Evolutionary conservation across 192 early-diverging fungal genomes (phyloP).

Genomic region (Funneliformis mosseae): DNA sequence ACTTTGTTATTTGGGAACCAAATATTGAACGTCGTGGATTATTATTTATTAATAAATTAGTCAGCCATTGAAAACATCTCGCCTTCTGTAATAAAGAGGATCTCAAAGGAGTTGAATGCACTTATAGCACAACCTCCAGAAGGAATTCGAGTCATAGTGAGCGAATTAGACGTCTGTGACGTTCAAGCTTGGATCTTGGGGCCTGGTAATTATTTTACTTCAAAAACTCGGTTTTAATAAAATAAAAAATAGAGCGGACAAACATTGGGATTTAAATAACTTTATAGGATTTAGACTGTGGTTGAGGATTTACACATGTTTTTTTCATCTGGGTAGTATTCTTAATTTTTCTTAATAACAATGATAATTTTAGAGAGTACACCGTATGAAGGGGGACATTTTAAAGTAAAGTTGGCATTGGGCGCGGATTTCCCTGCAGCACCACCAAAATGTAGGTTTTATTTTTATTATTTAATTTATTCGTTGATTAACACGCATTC

Average conservation of each 20-base stretch:
- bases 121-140: constrained; percentile 72
- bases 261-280: neutral
- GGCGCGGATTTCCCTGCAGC: constrained; percentile 75
- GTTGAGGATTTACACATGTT: too few species aligned
- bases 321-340: too few species aligned
- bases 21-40: neutral
- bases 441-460: constrained; percentile 78
- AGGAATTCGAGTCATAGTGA: constrained; percentile 74
- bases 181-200: constrained; percentile 86
- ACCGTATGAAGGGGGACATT: constrained; percentile 81
- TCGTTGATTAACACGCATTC: neutral
- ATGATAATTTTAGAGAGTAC: constrained; percentile 59
- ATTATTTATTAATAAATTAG: constrained; percentile 10
- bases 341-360: neutral
- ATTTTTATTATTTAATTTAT: neutral
- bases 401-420: constrained; percentile 71
- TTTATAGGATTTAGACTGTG: neutral
- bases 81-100: constrained; percentile 54
- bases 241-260: too few species aligned
- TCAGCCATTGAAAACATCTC: constrained; percentile 44
- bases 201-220: constrained; percentile 54
- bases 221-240: neutral
- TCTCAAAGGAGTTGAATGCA: constrained; percentile 58
- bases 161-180: constrained; percentile 74
- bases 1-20: too few species aligned